A percentile compares a stretch with the other conserved stretches of the same genome.
Evolutionary conservation across 805 yeast species (phyloP).

Genomic region (Yarrowia porcina): DNA sequence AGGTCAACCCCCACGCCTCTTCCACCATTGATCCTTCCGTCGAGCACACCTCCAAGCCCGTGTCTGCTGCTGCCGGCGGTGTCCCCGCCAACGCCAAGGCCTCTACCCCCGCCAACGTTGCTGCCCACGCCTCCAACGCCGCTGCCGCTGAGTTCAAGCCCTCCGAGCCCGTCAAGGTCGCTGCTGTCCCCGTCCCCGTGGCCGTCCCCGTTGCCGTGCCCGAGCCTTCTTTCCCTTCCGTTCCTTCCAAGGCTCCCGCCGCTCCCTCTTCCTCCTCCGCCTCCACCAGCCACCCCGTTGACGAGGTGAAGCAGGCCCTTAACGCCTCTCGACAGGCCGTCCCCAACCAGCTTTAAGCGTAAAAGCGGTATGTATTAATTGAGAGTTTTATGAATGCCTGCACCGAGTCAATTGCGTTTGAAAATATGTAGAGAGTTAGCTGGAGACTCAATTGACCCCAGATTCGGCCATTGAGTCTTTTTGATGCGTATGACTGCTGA

Average conservation of each 20-base stretch:
- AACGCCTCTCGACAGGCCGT: conserved; percentile 23
- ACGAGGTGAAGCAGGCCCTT: conserved; percentile 24
- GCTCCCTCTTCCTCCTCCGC: too few relatives aligned
- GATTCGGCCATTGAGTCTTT: too few relatives aligned
- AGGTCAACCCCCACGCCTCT: conserved; percentile 32
- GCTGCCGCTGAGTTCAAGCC: conserved; percentile 24
- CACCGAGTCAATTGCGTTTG: too few relatives aligned
- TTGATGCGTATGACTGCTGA: too few relatives aligned
- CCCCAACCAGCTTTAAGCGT: conserved; percentile 20
- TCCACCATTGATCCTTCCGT: conserved; percentile 24
- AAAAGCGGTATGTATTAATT: conserved; percentile 2
- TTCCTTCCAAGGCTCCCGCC: conserved; percentile 17
- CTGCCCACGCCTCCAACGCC: conserved; percentile 22
- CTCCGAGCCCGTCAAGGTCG: background rate
- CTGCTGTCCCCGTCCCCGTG: conserved; percentile 20
- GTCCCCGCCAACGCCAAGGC: conserved; percentile 11
- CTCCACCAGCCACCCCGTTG: background rate
- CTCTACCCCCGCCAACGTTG: conserved; percentile 22
- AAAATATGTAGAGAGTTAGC: background rate
- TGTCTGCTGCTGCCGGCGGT: conserved; percentile 26
- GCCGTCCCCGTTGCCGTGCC: conserved; percentile 25
- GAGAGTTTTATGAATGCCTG: background rate
- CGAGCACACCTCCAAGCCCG: conserved; percentile 28
- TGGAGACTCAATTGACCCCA: background rate
- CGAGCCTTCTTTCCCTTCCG: conserved; percentile 21